These are phyloP conservation scores for Leucocoprinus birnbaumii DNA, from an alignment of 768 basidiomycete genomes.

Conservation along the genomic window DNA sequence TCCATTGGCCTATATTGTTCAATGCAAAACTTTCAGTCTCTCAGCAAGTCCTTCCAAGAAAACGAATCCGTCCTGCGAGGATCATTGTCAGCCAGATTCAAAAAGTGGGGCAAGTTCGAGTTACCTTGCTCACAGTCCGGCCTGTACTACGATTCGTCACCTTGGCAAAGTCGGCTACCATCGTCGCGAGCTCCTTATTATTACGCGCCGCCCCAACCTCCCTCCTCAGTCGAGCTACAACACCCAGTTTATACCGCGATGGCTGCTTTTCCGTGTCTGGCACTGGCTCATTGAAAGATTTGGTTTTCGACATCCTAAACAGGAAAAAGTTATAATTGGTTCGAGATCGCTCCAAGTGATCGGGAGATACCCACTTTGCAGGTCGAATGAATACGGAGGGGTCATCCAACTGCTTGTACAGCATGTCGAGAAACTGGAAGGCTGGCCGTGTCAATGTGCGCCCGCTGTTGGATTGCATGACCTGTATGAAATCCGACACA, in stretches of 20 bases:
- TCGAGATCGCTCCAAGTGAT: constrained; percentile 2
- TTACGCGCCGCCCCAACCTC: constrained; percentile 49
- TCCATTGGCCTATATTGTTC: constrained; percentile 3
- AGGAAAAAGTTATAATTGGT: neutral
- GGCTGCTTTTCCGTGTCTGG: constrained; percentile 37
- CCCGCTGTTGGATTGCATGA: constrained; percentile 64
- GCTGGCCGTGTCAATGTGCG: constrained; percentile 68
- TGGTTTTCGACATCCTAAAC: constrained; percentile 32
- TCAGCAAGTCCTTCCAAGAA: constrained; percentile 63
- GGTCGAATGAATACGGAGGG: constrained; percentile 60
- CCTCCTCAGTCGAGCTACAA: constrained; percentile 52
- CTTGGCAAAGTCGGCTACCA: constrained; percentile 69
- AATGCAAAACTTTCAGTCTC: constrained; percentile 44
- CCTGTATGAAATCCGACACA: constrained; percentile 58
- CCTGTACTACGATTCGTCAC: constrained; percentile 68
- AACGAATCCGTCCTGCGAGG: constrained; percentile 56
- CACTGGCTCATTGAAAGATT: constrained; percentile 35
- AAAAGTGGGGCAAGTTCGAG: neutral
- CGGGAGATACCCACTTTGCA: constrained; percentile 37
- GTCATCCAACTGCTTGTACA: constrained; percentile 70
- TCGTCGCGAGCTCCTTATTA: constrained; percentile 56
- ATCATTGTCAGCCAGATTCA: neutral
- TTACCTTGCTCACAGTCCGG: constrained; percentile 69
- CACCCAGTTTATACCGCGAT: constrained; percentile 53
- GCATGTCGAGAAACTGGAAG: constrained; percentile 63